Evolutionary conservation across 768 basidiomycete species (phyloP).

Genomic region (Russula foetens): DNA sequence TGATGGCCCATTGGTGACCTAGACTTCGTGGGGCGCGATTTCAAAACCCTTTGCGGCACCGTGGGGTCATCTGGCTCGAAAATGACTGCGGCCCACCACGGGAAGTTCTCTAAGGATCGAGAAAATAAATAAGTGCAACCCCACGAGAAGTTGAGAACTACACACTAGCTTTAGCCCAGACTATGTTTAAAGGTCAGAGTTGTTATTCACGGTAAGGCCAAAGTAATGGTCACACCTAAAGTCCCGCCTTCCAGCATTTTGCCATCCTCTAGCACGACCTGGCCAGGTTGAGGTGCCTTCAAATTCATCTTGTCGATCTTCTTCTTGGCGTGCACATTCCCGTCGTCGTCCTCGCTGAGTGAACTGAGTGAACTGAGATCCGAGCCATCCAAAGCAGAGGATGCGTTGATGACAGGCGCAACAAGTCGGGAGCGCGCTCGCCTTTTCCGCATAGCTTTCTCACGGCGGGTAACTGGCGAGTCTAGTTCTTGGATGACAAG

Average conservation of each 20-base stretch:
- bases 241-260: conserved; percentile 46
- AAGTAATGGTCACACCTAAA: conserved; percentile 43
- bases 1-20: conserved; percentile 39
- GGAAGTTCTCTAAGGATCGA: conserved; percentile 49
- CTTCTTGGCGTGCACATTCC: background rate
- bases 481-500: conserved; percentile 67
- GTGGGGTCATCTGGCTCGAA: conserved; percentile 50
- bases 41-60: conserved; percentile 29
- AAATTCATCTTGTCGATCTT: conserved; percentile 8
- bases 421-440: conserved; percentile 15
- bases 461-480: conserved; percentile 56
- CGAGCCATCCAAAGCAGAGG: conserved; percentile 4
- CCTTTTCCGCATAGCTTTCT: conserved; percentile 44
- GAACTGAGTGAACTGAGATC: conserved; percentile 19
- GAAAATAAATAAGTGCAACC: background rate
- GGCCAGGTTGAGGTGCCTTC: conserved; percentile 24
- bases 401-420: conserved; percentile 9
- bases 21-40: conserved; percentile 30
- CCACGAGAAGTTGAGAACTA: conserved; percentile 9
- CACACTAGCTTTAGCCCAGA: conserved; percentile 79
- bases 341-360: conserved; percentile 14
- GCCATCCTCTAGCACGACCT: conserved; percentile 29
- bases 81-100: conserved; percentile 85
- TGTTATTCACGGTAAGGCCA: background rate
- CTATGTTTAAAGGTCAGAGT: conserved; percentile 30